phyloP scores from a whole-genome alignment of 768 basidiomycete species.

The Calocybe cyanea region DNA sequence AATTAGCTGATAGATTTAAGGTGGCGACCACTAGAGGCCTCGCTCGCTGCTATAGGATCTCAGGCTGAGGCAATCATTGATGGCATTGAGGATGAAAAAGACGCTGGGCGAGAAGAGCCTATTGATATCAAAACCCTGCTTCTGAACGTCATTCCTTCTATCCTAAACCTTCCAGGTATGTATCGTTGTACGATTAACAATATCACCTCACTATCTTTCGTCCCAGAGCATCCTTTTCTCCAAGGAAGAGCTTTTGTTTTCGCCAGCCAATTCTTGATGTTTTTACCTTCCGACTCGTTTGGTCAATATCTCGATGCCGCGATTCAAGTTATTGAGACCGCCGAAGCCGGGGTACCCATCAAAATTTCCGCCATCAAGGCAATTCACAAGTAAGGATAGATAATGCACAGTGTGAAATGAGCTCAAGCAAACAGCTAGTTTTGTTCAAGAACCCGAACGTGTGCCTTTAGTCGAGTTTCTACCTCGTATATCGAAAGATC shows the following conservation, averaged over 20 bases:
- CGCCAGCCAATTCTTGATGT: slow-evolving; percentile 80
- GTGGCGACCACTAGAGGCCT: slow-evolving; percentile 93
- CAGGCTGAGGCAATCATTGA: slow-evolving; percentile 75
- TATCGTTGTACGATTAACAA: slow-evolving; percentile 7
- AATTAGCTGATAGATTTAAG: slow-evolving; percentile 31
- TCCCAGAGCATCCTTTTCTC: slow-evolving; percentile 80
- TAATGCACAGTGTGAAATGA: neutral
- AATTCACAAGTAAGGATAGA: slow-evolving; percentile 73
- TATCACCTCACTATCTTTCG: neutral
- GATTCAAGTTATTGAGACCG: slow-evolving; percentile 76
- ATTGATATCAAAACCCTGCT: slow-evolving; percentile 81
- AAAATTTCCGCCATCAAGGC: slow-evolving; percentile 95
- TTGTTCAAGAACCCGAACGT: slow-evolving; percentile 63
- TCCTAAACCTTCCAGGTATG: slow-evolving; percentile 69
- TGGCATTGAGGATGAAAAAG: slow-evolving; percentile 70
- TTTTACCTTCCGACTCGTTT: slow-evolving; percentile 68
- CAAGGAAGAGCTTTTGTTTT: slow-evolving; percentile 96
- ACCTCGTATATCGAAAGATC: slow-evolving; percentile 69
- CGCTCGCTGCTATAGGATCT: slow-evolving; percentile 76
- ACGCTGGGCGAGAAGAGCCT: slow-evolving; percentile 55
- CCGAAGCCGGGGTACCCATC: slow-evolving; percentile 72
- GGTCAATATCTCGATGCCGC: slow-evolving; percentile 87
- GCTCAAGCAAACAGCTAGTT: slow-evolving; percentile 38
- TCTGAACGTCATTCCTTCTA: slow-evolving; percentile 71
- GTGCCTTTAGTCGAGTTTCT: slow-evolving; percentile 61